Evolutionary conservation across 2,329 filamentous ascomycete species (phyloP), one percentile per base, ranked within the genome.

Genomic region (Sarocladium brachiariae): DNA sequence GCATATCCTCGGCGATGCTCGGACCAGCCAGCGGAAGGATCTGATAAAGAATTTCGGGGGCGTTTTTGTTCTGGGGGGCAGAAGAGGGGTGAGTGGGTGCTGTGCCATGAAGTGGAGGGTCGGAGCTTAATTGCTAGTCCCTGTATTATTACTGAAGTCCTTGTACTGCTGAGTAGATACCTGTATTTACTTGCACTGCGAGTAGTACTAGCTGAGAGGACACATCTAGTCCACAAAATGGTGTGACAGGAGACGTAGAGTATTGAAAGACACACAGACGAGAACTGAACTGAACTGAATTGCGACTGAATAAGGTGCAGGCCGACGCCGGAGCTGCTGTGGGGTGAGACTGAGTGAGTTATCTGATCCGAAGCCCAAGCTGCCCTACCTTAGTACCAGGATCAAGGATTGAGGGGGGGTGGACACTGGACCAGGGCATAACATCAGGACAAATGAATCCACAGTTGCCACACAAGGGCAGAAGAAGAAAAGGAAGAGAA

Each of bases 311-410:
- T 21, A 39, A 19, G 23, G 18, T 11, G 37, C 37, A 14, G 21
- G 43, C 43, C 43, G 43, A 25, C n/a, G 43, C 43, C 43, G 43
- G 43, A 47, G 25, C 39, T 25, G 39, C 23, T 3, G 9, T 18
- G 39, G 39, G 39, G 39, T 35, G 35, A 23, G 23, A 43, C 7
- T 7, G 13, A 43, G 5, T 25, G 43, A 47, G 43, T 47, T 47
- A 47, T 47, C 43, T 47, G 43, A 47, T 47, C 43, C 43, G 43
- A 45, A 21, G 39, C 39, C n/a, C n/a, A n/a, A n/a, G n/a, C n/a
- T n/a, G n/a, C n/a, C n/a, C 27, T 30, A 30, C 27, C 27, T 30
- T 7, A 13, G 27, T 30, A 30, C 39, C 19, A 43, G 39, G 39
- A 25, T 43, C 23, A 43, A 21, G 39, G 35, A 30, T 19, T 25